Base-by-base conservation (phyloP, 1,284 basidiomycete species). In the Sporisorium sorghi region DNA sequence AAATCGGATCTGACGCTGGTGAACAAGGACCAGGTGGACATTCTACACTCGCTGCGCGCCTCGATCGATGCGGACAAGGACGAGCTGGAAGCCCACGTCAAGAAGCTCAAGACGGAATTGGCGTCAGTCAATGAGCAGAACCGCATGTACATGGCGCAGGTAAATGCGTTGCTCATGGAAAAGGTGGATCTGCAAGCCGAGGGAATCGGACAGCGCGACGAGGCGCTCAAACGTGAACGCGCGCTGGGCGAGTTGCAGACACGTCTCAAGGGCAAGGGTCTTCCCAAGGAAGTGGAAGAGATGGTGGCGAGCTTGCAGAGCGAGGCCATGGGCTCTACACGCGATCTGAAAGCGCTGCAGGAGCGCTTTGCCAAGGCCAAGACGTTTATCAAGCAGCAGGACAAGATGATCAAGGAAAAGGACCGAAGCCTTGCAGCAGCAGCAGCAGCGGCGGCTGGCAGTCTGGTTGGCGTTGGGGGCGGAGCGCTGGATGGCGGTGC, bases 311-410 rank as follows among this genome's bases (percentile, higher is more conserved):
- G 88, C 23, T 85, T 94, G 70, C 92, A 94, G 81, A 90, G 91
- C 81, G 91, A 93, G 66, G 92, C 91, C 74, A 85, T 91, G 44
- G 87, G 87, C 58, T 85, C 92, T 55, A 90, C 91, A 70, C 90
- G 91, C 79, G 89, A 92, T 60, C 85, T 90, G 59, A 92, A 91
- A 85, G 90, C 88, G 14, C 83, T 89, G 1, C 89, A 90, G 72
- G 92, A 93, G 72, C 94, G 93, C 84, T 87, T 97, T 50, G 84
- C 87, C 71, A 94, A 94, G 85, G 93, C 93, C 5, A 90, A 90
- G 77, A 87, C 93, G 91, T 94, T 96, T 85, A 94, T 97, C 87
- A 93, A 93, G 85, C 88, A 90, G 55, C 94, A 97, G 85, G 93
- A 96, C 86, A 69, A 66, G 50, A 75, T 79, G 68, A 70, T 80